These are phyloP conservation scores for Cavenderia fasciculata DNA, from an alignment of 78 protist genomes.

Conservation along the genomic window DNA sequence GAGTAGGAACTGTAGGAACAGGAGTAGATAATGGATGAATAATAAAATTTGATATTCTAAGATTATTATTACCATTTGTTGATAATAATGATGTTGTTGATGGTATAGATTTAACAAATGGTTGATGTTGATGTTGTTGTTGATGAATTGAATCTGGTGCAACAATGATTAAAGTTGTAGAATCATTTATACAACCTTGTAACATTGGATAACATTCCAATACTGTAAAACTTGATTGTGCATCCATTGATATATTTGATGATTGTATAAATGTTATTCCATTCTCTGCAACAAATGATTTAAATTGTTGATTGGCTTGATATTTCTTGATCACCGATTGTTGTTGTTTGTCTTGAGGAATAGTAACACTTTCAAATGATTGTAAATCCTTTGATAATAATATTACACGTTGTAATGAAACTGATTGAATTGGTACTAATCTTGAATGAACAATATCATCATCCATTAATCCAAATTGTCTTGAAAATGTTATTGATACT, in stretches of 20 bases:
- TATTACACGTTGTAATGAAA: slow-evolving; percentile 28
- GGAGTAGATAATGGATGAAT: slow-evolving; percentile 17
- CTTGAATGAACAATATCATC: slow-evolving; percentile 7
- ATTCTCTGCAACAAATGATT: background rate
- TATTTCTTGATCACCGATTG: slow-evolving; percentile 1
- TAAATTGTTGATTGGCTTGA: slow-evolving; percentile 45
- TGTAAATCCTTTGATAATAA: slow-evolving; percentile 28
- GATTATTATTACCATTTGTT: background rate
- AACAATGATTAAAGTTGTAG: slow-evolving; percentile 32
- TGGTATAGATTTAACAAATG: background rate
- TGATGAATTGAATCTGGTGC: slow-evolving; percentile 19
- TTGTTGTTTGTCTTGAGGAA: background rate
- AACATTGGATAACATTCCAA: slow-evolving; percentile 59
- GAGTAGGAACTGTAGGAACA: no score
- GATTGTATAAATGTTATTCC: slow-evolving; percentile 2
- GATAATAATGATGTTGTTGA: background rate
- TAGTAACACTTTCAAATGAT: slow-evolving; percentile 26
- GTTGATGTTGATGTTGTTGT: background rate
- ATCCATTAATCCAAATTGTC: background rate
- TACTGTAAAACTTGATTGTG: background rate
- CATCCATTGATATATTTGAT: background rate
- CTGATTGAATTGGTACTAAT: background rate
- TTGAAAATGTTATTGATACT: background rate
- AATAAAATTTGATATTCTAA: slow-evolving; percentile 55
- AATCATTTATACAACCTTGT: slow-evolving; percentile 20